These are phyloP conservation scores for Globisporangium camurandrum DNA, from an alignment of 352 stramenopile genomes.

Conservation along the genomic window DNA sequence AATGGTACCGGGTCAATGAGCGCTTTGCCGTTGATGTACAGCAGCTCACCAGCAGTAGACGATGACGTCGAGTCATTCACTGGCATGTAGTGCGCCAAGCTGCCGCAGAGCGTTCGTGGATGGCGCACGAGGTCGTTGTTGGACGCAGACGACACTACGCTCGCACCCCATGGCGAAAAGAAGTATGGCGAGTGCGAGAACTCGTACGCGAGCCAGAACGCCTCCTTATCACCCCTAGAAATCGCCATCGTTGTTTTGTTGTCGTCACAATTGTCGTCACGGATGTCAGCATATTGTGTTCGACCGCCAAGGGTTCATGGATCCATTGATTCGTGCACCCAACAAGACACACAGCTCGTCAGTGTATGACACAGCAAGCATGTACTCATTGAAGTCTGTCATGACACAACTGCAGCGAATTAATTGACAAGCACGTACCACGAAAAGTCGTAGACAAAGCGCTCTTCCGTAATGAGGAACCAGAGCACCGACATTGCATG, in stretches of 20 bases:
- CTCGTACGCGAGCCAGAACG: constrained; percentile 58
- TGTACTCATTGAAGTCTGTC: not conserved
- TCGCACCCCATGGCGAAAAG: constrained; percentile 51
- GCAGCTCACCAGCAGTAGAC: too few species aligned
- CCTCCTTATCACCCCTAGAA: constrained; percentile 47
- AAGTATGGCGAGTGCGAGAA: constrained; percentile 35
- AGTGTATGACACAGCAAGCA: too few species aligned
- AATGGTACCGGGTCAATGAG: constrained; percentile 38
- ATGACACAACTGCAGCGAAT: not conserved
- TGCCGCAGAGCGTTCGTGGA: constrained; percentile 43
- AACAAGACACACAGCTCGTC: too few species aligned
- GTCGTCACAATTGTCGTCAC: not conserved
- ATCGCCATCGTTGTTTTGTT: not conserved
- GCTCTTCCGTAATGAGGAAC: constrained; percentile 30
- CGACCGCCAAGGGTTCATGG: too few species aligned
- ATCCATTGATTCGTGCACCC: too few species aligned
- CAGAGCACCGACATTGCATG: constrained; percentile 36
- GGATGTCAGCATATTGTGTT: too few species aligned
- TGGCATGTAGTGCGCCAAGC: constrained; percentile 45
- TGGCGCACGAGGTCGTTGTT: constrained; percentile 45
- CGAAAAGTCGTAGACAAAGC: constrained; percentile 37
- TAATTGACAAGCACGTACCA: constrained; percentile 17
- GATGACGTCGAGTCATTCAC: constrained; percentile 14
- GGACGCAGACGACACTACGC: constrained; percentile 28
- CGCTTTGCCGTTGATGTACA: constrained; percentile 55